These are phyloP conservation scores for Perkinsela sp. DNA, from an alignment of 208 protist genomes.

Conservation along the genomic window DNA sequence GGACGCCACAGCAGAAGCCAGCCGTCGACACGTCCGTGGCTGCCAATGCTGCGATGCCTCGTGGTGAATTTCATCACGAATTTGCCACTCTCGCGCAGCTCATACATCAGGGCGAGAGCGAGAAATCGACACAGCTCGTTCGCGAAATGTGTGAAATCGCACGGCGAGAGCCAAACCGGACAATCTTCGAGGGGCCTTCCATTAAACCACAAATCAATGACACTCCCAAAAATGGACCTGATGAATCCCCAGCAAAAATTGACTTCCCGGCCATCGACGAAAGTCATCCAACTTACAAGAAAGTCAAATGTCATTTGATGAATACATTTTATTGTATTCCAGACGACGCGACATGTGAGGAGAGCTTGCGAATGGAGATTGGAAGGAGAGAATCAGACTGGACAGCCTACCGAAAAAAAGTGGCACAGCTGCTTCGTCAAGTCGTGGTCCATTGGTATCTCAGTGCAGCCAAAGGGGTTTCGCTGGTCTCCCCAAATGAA, in stretches of 20 bases:
- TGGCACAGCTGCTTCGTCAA: background rate
- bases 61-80: background rate
- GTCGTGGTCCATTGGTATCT: background rate
- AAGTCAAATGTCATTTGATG: background rate
- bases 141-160: background rate
- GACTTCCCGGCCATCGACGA: background rate
- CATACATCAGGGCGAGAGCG: background rate
- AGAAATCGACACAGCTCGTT: background rate
- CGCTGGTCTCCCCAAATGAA: background rate
- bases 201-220: background rate
- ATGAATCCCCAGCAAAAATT: background rate
- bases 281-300: background rate
- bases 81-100: background rate
- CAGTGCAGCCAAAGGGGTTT: background rate
- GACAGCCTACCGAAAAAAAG: background rate
- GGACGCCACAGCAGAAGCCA: background rate
- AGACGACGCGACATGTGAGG: background rate
- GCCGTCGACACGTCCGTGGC: background rate
- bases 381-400: background rate
- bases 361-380: background rate
- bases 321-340: background rate
- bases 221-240: background rate
- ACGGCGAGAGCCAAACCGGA: background rate
- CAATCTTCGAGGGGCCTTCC: background rate
- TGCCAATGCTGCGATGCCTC: background rate